Conservation (phyloP, 192 early-diverging fungal species). For the Entomortierella lignicola region DNA sequence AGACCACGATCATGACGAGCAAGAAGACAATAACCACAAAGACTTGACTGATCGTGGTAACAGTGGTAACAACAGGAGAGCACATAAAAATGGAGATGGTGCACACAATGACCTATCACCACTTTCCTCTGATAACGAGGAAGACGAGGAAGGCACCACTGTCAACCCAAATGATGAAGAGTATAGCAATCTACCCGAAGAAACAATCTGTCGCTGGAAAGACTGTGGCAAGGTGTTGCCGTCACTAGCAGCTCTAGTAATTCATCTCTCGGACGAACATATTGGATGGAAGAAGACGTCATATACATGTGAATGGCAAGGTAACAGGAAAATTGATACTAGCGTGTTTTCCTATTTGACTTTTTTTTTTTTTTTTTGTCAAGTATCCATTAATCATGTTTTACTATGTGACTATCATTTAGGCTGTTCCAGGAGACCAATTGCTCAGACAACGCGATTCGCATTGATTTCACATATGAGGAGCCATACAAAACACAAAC, state of each 20-base stretch:
- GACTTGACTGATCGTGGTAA: neutral
- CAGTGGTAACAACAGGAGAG: neutral
- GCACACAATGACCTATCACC: constrained; percentile 26
- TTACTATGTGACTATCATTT: neutral
- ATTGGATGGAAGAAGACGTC: constrained; percentile 67
- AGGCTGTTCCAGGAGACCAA: constrained; percentile 60
- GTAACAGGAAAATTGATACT: constrained; percentile 11
- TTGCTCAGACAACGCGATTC: constrained; percentile 65
- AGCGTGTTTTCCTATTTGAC: no score
- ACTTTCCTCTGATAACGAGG: constrained; percentile 39
- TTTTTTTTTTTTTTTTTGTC: constrained; percentile 1
- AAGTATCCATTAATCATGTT: neutral
- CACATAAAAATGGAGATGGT: neutral
- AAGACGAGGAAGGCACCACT: constrained; percentile 17
- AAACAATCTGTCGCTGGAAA: constrained; percentile 59
- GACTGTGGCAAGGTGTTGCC: constrained; percentile 51
- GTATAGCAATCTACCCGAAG: constrained; percentile 35
- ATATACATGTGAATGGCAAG: constrained; percentile 68
- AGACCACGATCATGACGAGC: constrained; percentile 5
- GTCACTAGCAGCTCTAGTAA: constrained; percentile 38
- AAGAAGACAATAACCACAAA: constrained; percentile 4
- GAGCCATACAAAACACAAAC: constrained; percentile 71
- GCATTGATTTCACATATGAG: constrained; percentile 69
- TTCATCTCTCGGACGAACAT: constrained; percentile 66
- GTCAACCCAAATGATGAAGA: constrained; percentile 27